A percentile compares a stretch with the other conserved stretches of the same genome.
These are phyloP conservation scores for Lipomyces kockii DNA, from an alignment of 805 yeast genomes.

Conservation along the genomic window DNA sequence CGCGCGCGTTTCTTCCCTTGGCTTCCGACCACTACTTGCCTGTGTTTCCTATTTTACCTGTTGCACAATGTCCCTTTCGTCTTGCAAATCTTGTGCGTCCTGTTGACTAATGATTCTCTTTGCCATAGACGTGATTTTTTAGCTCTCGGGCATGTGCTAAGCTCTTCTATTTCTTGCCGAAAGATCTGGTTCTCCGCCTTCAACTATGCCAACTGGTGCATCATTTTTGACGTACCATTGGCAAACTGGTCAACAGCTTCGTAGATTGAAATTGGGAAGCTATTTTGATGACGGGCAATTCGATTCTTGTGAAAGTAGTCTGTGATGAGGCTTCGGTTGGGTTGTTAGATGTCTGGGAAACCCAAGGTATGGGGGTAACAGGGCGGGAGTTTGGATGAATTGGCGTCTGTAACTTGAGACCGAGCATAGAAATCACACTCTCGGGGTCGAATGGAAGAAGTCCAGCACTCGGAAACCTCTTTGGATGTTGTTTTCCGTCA, in stretches of 20 bases:
- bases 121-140: neutral
- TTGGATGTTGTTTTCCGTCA: neutral
- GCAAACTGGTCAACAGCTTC: neutral
- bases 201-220: slow-evolving; percentile 2
- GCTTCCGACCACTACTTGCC: slow-evolving; percentile 19
- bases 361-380: too few relatives aligned
- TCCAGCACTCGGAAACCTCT: slow-evolving; percentile 1
- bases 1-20: slow-evolving; percentile 12
- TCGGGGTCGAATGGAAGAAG: neutral
- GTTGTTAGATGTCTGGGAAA: too few relatives aligned
- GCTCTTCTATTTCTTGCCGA: neutral
- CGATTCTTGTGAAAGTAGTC: neutral
- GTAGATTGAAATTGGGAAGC: slow-evolving; percentile 1
- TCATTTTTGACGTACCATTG: neutral
- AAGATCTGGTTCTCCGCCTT: neutral
- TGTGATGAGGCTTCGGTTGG: too few relatives aligned
- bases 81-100: too few relatives aligned
- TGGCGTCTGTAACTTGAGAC: neutral
- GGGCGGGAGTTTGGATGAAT: too few relatives aligned
- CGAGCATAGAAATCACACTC: neutral
- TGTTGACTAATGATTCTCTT: neutral
- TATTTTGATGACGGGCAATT: slow-evolving; percentile 1
- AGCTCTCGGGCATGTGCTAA: neutral
- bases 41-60: slow-evolving; percentile 12
- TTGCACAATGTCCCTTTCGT: too few relatives aligned